Evolutionary conservation across 2,329 filamentous ascomycete species (phyloP).

Genomic region (Penicillium sclerotigenum): DNA sequence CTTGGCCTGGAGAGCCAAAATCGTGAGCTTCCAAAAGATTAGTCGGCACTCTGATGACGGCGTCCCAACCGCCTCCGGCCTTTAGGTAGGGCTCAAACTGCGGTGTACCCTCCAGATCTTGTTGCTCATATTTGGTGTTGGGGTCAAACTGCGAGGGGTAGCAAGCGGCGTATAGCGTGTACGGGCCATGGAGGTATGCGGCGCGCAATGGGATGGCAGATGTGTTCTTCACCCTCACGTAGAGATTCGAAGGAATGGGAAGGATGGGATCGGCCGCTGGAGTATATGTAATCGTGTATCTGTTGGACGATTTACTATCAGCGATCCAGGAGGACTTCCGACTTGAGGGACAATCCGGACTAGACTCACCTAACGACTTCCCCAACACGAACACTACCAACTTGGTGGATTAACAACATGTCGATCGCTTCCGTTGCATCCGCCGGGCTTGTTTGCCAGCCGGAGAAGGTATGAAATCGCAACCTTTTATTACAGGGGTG

Average conservation of each 20-base stretch:
- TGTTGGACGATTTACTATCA: constrained; percentile 24
- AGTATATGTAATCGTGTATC: constrained; percentile 84
- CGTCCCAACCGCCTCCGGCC: constrained; percentile 82
- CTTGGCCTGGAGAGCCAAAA: constrained; percentile 45
- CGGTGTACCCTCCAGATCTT: constrained; percentile 70
- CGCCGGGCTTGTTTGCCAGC: constrained; percentile 32
- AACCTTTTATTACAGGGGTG: constrained; percentile 21
- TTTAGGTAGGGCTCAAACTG: constrained; percentile 97
- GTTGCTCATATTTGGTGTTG: constrained; percentile 69
- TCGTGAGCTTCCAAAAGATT: constrained; percentile 51
- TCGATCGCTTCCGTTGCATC: constrained; percentile 26
- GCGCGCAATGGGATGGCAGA: constrained; percentile 86
- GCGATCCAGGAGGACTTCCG: neutral
- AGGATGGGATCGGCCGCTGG: constrained; percentile 85
- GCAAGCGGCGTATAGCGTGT: constrained; percentile 81
- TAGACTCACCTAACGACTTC: constrained; percentile 76
- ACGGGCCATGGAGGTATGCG: constrained; percentile 94
- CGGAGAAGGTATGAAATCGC: constrained; percentile 33
- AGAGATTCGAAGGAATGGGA: constrained; percentile 74
- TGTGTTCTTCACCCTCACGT: constrained; percentile 87
- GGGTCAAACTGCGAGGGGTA: constrained; percentile 82
- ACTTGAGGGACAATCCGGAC: neutral
- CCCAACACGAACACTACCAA: constrained; percentile 87
- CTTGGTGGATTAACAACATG: constrained; percentile 90
- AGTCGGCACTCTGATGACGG: constrained; percentile 75